Evolutionary conservation across 1,284 basidiomycete genomes (phyloP), one percentile per base, ranked within the genome.

Genomic region (Pyrrhoderma lamaoense): DNA sequence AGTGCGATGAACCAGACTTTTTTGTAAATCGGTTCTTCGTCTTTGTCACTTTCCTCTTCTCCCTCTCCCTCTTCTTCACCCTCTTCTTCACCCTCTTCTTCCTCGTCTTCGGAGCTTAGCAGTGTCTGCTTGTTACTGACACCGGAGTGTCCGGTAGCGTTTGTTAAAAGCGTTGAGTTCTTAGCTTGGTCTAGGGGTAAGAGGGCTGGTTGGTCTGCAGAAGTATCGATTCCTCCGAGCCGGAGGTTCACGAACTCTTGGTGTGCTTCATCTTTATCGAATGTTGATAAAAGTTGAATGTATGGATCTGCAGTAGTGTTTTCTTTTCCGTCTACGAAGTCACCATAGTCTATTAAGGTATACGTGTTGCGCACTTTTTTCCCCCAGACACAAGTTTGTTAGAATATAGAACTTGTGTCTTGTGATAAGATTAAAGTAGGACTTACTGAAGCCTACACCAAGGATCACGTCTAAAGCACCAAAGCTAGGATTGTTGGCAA

Each of bases 381-480:
- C n/a, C n/a, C n/a, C n/a, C n/a, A n/a, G n/a, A n/a, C n/a, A n/a
- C n/a, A 3, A 74, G 9, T 42, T 42, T 11, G 11, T 69, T 45
- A 23, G 21, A 42, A 45, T 3, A 13, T 1, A 19, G 43, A 8
- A 40, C 13, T 16, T 16, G n/a, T n/a, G n/a, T n/a, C n/a, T n/a
- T n/a, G n/a, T 14, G 40, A 51, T 3, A 14, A 14, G 2, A 42
- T 18, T 19, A 34, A 46, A 19, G 23, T 18, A 19, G 22, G 13
- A 9, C 76, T 53, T 56, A 79, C 79, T 60, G 60, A 80, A 80
- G 8, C 71, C 70, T 76, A 79, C 79, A 42, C 79, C 79, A 40
- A 81, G 65, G 21, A 70, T 54, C 56, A 63, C 63, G 47, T 70
- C 68, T 31, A 47, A 8, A 53, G 67, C 44, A 39, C 47, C 36